phyloP scores from a whole-genome alignment of 2,329 filamentous ascomycete species.

The Colletotrichum salicis region DNA sequence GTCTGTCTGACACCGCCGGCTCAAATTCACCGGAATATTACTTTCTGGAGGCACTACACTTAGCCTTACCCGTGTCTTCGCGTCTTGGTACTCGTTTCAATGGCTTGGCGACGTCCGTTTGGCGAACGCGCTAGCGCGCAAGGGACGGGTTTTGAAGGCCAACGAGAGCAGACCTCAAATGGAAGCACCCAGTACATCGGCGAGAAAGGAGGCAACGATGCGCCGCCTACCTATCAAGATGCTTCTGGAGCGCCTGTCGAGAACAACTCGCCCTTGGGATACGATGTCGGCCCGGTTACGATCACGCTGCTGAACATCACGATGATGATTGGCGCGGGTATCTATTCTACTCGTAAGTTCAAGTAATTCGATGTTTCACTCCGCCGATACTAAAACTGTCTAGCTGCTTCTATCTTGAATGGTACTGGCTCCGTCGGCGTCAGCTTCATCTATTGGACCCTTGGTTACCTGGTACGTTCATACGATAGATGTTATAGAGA shows the following conservation, averaged over 20 bases:
- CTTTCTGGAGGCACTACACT: not conserved
- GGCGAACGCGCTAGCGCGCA: not conserved
- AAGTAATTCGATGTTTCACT: constrained; percentile 40
- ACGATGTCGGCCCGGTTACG: constrained; percentile 64
- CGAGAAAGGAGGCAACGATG: constrained; percentile 27
- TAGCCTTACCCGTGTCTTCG: constrained; percentile 15
- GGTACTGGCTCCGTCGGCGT: constrained; percentile 71
- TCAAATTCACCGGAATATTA: not conserved
- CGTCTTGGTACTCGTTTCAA: constrained; percentile 5
- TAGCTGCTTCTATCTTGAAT: constrained; percentile 66
- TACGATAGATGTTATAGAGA: constrained; percentile 42
- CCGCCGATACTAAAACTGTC: constrained; percentile 38
- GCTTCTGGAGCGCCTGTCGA: constrained; percentile 68
- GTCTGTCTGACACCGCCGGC: not conserved
- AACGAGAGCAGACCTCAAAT: constrained; percentile 11
- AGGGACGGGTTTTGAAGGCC: not conserved
- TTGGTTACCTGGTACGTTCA: constrained; percentile 68
- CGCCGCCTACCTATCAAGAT: constrained; percentile 35
- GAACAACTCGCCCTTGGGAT: constrained; percentile 66
- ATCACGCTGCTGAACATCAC: constrained; percentile 69
- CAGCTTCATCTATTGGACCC: constrained; percentile 70
- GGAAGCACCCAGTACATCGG: constrained; percentile 18
- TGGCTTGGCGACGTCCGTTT: constrained; percentile 25
- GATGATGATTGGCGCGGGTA: constrained; percentile 72
- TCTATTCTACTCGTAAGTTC: constrained; percentile 64